Percentiles rank a stretch among this genome's conserved stretches.
Conservation (phyloP, 2,329 filamentous ascomycete species). For the Sclerotinia spermophila region DNA sequence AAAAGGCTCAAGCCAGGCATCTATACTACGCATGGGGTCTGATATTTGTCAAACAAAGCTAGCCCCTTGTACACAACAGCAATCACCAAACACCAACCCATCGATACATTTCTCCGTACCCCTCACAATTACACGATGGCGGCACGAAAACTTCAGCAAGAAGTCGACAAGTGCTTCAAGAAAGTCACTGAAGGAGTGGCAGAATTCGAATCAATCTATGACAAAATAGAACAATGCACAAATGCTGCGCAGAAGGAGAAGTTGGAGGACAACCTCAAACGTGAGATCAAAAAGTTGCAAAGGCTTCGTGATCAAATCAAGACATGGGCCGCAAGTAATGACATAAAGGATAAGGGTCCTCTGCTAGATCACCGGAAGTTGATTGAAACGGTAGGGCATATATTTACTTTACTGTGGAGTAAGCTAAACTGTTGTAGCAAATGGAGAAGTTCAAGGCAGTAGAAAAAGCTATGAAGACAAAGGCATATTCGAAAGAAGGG, state of each 20-base stretch:
- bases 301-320: conserved; percentile 98
- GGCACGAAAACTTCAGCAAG: conserved; percentile 91
- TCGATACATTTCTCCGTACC: conserved; percentile 20
- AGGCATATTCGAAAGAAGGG: conserved; percentile 98
- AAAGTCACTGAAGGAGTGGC: conserved; percentile 90
- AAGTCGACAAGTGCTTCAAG: conserved; percentile 99
- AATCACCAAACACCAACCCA: conserved; percentile 25
- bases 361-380: conserved; percentile 89
- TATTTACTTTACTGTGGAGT: conserved; percentile 20
- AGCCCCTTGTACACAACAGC: conserved; percentile 32
- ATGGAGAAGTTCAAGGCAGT: conserved; percentile 99
- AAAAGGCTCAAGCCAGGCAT: conserved; percentile 10
- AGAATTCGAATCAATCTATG: conserved; percentile 92
- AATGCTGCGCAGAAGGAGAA: conserved; percentile 98
- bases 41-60: conserved; percentile 27
- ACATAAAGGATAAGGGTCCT: conserved; percentile 99
- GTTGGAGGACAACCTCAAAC: conserved; percentile 94
- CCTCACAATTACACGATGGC: conserved; percentile 63
- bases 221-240: conserved; percentile 91
- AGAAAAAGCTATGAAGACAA: conserved; percentile 99
- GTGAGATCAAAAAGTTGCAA: conserved; percentile 99
- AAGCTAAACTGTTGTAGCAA: conserved; percentile 57
- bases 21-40: conserved; percentile 31
- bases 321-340: conserved; percentile 96
- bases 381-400: conserved; percentile 80